phyloP scores from a whole-genome alignment of 1,284 basidiomycete genomes.

The Moesziomyces parantarcticus region DNA sequence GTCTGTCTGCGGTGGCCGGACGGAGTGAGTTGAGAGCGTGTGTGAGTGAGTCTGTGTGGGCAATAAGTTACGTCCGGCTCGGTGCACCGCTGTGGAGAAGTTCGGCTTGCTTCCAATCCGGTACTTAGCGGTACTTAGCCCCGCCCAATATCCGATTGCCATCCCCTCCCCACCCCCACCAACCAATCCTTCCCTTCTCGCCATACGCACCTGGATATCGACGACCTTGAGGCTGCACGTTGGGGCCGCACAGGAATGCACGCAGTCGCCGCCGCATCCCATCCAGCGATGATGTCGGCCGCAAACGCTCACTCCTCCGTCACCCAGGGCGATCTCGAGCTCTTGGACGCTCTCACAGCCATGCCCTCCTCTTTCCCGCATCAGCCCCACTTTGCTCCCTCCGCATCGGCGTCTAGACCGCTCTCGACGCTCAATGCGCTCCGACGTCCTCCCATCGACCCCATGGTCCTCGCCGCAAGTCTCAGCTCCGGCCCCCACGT shows the following conservation, averaged over 20 bases:
- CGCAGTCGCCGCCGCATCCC: slow-evolving; percentile 16
- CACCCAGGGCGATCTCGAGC: slow-evolving; percentile 45
- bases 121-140: slow-evolving; percentile 22
- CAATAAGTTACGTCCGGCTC: too few relatives aligned
- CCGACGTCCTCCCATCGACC: slow-evolving; percentile 62
- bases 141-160: slow-evolving; percentile 13
- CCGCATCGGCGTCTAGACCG: slow-evolving; percentile 24
- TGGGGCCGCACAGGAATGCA: slow-evolving; percentile 6
- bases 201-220: not conserved
- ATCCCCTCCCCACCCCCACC: not conserved
- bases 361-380: slow-evolving; percentile 48
- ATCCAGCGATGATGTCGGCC: slow-evolving; percentile 31
- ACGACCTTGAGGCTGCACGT: not conserved
- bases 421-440: slow-evolving; percentile 62
- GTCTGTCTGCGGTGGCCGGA: too few relatives aligned
- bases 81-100: too few relatives aligned
- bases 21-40: too few relatives aligned
- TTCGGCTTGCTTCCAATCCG: not conserved
- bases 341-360: slow-evolving; percentile 54
- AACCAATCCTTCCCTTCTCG: not conserved
- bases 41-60: too few relatives aligned
- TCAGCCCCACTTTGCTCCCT: slow-evolving; percentile 16
- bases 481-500: slow-evolving; percentile 61
- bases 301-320: slow-evolving; percentile 33
- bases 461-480: slow-evolving; percentile 62